These are phyloP conservation scores for Hagleromyces aurorensis DNA, from an alignment of 805 yeast species.

Conservation along the genomic window DNA sequence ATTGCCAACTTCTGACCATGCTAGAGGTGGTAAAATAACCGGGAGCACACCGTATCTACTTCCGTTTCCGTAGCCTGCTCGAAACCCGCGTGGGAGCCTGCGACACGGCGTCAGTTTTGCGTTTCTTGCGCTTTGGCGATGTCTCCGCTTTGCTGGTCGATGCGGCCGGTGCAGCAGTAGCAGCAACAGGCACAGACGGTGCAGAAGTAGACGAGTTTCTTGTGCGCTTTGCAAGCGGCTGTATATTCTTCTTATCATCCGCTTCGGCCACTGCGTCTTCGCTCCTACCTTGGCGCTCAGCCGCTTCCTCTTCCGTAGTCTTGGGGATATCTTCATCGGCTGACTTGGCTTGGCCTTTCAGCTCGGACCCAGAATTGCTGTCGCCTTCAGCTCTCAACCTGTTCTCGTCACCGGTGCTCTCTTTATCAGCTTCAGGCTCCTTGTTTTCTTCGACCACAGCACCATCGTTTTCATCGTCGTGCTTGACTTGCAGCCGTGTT, in stretches of 20 bases:
- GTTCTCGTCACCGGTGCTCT: slow-evolving; percentile 5
- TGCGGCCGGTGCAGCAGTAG: slow-evolving; percentile 7
- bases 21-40: neutral
- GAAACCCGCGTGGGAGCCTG: slow-evolving; percentile 20
- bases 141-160: slow-evolving; percentile 12
- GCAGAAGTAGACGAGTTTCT: slow-evolving; percentile 18
- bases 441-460: slow-evolving; percentile 6
- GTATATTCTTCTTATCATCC: too few species aligned
- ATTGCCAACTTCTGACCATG: too few species aligned
- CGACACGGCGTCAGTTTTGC: slow-evolving; percentile 5
- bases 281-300: slow-evolving; percentile 7
- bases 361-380: slow-evolving; percentile 2
- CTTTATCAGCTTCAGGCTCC: slow-evolving; percentile 6
- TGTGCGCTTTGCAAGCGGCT: slow-evolving; percentile 22
- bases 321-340: too few species aligned
- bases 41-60: slow-evolving; percentile 9
- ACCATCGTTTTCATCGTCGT: slow-evolving; percentile 5
- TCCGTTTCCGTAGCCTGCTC: slow-evolving; percentile 25
- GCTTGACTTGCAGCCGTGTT: too few species aligned
- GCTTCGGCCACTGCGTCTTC: slow-evolving; percentile 3
- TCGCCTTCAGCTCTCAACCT: slow-evolving; percentile 3
- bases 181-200: too few species aligned
- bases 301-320: slow-evolving; percentile 3
- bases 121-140: slow-evolving; percentile 17
- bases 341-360: neutral